phyloP scores from a whole-genome alignment of 2,329 filamentous ascomycete genomes.

The Fonsecaea erecta region DNA sequence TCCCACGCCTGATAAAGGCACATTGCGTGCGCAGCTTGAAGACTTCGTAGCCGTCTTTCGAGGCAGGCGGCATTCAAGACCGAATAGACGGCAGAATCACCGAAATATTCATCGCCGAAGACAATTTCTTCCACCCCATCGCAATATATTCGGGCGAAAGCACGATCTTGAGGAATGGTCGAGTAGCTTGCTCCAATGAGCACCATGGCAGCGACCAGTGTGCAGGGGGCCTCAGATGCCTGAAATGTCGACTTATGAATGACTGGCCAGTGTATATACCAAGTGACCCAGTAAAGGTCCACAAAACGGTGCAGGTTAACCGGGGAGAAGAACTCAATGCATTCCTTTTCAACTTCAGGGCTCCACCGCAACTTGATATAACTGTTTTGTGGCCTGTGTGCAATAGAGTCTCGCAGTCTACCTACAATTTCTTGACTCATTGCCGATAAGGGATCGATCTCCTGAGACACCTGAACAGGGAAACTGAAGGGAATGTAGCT shows the following conservation, averaged over 20 bases:
- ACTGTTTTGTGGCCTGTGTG: not conserved
- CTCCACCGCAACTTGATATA: not conserved
- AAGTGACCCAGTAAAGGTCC: slow-evolving; percentile 18
- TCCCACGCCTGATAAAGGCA: slow-evolving; percentile 16
- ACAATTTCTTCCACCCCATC: slow-evolving; percentile 12
- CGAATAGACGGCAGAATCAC: not conserved
- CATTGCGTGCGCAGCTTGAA: slow-evolving; percentile 18
- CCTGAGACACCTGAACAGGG: too few species aligned
- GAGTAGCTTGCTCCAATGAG: slow-evolving; percentile 18
- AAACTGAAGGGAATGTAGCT: too few species aligned
- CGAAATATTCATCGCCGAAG: slow-evolving; percentile 15
- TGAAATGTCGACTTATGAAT: slow-evolving; percentile 16
- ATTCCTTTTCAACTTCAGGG: not conserved
- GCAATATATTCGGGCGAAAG: not conserved
- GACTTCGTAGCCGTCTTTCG: slow-evolving; percentile 7
- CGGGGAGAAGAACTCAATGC: slow-evolving; percentile 8
- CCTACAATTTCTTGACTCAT: not conserved
- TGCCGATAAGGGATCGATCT: not conserved
- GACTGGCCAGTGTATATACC: slow-evolving; percentile 20
- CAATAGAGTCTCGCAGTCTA: not conserved
- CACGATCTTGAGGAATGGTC: not conserved
- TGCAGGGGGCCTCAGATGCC: not conserved
- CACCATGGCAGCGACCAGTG: slow-evolving; percentile 16
- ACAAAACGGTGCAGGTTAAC: slow-evolving; percentile 4
- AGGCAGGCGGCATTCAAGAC: not conserved